Conservation (phyloP, 306 rosid species). For the Ziziphus jujuba region DNA sequence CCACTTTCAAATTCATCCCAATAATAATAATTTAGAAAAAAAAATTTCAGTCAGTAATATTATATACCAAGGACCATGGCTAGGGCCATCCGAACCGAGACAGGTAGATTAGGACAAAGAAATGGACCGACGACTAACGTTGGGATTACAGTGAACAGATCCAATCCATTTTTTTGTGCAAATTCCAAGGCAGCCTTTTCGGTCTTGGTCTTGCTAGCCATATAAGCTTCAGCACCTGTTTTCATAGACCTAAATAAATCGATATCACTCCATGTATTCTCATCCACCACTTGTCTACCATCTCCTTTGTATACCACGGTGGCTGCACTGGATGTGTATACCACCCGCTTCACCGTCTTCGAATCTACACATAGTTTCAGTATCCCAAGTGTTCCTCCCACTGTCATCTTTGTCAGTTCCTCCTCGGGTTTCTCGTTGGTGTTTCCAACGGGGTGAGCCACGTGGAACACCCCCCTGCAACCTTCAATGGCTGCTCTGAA, state of each 20-base stretch:
- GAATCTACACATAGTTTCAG: conserved; percentile 38
- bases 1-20: not conserved
- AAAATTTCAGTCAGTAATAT: too few species aligned
- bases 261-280: conserved; percentile 48
- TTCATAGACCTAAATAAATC: conserved; percentile 20
- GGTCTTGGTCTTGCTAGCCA: conserved; percentile 50
- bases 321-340: conserved; percentile 56
- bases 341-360: conserved; percentile 50
- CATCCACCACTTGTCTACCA: conserved; percentile 31
- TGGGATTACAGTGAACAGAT: conserved; percentile 51
- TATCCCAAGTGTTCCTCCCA: conserved; percentile 56
- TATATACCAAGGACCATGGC: conserved; percentile 41
- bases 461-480: conserved; percentile 56
- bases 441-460: conserved; percentile 38
- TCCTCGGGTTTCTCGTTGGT: conserved; percentile 37
- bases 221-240: conserved; percentile 32
- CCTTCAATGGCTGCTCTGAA: conserved; percentile 50
- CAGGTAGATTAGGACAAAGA: conserved; percentile 49
- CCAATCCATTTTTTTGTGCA: conserved; percentile 47
- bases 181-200: conserved; percentile 53
- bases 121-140: conserved; percentile 55
- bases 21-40: too few species aligned
- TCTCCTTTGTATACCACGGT: conserved; percentile 18
- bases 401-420: conserved; percentile 36
- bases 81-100: conserved; percentile 26